Evolutionary conservation across 768 basidiomycete genomes (phyloP), one percentile per base, ranked within the genome.

Genomic region (Phaffia australis): DNA sequence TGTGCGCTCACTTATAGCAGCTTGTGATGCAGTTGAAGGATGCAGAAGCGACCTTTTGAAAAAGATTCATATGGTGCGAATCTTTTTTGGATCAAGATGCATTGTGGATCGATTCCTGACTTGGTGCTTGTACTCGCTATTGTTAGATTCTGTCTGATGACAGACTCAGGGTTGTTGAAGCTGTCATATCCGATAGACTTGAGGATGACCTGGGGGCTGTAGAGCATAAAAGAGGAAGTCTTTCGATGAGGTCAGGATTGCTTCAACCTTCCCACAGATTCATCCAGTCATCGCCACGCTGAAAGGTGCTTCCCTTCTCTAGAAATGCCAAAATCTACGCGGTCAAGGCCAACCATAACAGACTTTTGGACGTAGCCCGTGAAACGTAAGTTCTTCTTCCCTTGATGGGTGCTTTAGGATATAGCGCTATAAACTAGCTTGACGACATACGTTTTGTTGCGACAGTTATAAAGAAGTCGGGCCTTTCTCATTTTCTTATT

Each of bases 281-380:
- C 6, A 42, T 8, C 5, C n/a, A 9, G 56, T 32, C 16, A 18
- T 27, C 27, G 7, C 8, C 8, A 23, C 29, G 42, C 42, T 35
- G 30, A 52, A 25, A 16, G 25, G 23, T 19, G 21, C 9, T 46
- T 23, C 16, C 3, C n/a, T 46, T 54, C 19, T 19, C 23, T 50
- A 81, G 88, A 25, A 90, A 88, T 72, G 83, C 86, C 7, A 83
- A 86, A 60, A 86, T 97, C 27, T 99, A 91, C 76, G 93, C 93
- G 1, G 87, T 97, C 66, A 88, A 84, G 82, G 87, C 89, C 2
- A 87, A 88, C 68, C 82, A 81, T 72, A 88, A 90, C 70, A 83
- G 83, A 32, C 80, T 94, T 14, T 84, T 99, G 35, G 94, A 98
- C 70, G 90, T 98, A 8, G 95, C 94, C 1, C 83, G 95, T 2